A percentile compares a stretch with the other conserved stretches of the same genome.
phyloP scores from a whole-genome alignment of 768 basidiomycete species.

The Mycena rosella region DNA sequence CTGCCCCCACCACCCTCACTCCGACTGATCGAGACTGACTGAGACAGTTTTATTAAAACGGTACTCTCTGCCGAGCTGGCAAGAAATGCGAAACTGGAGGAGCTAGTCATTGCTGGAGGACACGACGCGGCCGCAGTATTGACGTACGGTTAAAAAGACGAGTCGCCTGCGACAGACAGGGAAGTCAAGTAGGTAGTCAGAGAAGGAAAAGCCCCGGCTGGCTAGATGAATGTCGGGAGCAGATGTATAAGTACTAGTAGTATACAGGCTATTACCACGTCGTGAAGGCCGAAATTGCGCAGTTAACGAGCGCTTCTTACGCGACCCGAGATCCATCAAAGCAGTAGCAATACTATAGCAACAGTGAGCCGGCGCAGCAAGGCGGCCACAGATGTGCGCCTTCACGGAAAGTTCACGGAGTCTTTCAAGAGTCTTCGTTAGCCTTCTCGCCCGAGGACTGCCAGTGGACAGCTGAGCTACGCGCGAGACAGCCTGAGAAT shows the following conservation, averaged over 20 bases:
- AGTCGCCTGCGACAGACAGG: constrained; percentile 28
- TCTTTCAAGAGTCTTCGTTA: too few relatives aligned
- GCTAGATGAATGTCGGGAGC: constrained; percentile 21
- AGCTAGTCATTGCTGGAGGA: constrained; percentile 7
- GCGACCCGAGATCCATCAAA: neutral
- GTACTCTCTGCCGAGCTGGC: constrained; percentile 28
- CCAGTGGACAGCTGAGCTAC: too few relatives aligned
- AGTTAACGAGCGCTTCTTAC: neutral
- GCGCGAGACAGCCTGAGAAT: too few relatives aligned
- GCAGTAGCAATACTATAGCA: neutral
- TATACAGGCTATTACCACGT: neutral
- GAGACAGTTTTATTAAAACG: constrained; percentile 20
- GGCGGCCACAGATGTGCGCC: neutral
- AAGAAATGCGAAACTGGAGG: constrained; percentile 1
- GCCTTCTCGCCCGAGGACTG: too few relatives aligned
- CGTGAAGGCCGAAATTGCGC: constrained; percentile 17
- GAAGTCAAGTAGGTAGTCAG: neutral
- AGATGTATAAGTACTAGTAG: neutral
- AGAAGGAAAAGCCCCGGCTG: constrained; percentile 1
- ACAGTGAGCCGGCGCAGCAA: constrained; percentile 9
- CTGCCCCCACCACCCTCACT: neutral
- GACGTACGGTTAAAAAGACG: constrained; percentile 19
- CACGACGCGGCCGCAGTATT: too few relatives aligned
- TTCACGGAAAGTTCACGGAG: too few relatives aligned
- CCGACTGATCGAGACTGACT: neutral